Evolutionary conservation across 495 filamentous ascomycete genomes (phyloP).

Genomic region (Neurospora africana): DNA sequence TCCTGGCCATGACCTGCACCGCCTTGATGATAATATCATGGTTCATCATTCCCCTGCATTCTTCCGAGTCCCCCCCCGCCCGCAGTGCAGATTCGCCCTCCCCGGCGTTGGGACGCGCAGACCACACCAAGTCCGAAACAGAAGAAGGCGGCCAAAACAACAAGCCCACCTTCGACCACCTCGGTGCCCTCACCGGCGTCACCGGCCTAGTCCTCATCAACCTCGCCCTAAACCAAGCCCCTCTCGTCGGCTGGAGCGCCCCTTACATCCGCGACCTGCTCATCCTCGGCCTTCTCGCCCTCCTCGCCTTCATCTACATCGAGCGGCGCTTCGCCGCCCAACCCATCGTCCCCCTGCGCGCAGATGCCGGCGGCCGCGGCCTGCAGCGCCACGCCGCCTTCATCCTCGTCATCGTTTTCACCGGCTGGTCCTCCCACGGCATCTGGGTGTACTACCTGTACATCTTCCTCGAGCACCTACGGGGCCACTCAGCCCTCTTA

Average conservation of each 20-base stretch:
- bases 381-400: constrained; percentile 40
- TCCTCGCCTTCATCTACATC: constrained; percentile 39
- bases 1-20: constrained; percentile 37
- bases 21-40: constrained; percentile 30
- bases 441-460: constrained; percentile 49
- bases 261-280: constrained; percentile 42
- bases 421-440: constrained; percentile 51
- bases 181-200: constrained; percentile 42
- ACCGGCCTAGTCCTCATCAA: constrained; percentile 45
- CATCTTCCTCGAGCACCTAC: constrained; percentile 42
- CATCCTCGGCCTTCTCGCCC: constrained; percentile 39
- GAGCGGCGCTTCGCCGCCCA: constrained; percentile 29
- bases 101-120: not conserved
- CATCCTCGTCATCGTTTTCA: constrained; percentile 44
- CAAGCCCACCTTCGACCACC: constrained; percentile 34
- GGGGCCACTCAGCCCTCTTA: constrained; percentile 34
- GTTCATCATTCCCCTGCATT: constrained; percentile 38
- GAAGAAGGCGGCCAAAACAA: not conserved
- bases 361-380: constrained; percentile 7
- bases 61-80: not conserved
- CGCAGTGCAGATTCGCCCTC: not conserved
- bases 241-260: constrained; percentile 44
- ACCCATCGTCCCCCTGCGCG: constrained; percentile 45
- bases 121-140: not conserved
- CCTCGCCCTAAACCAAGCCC: constrained; percentile 50